These are phyloP conservation scores for Paraphysoderma sedebokerense DNA, from an alignment of 371 early-diverging fungal genomes.

Conservation along the genomic window DNA sequence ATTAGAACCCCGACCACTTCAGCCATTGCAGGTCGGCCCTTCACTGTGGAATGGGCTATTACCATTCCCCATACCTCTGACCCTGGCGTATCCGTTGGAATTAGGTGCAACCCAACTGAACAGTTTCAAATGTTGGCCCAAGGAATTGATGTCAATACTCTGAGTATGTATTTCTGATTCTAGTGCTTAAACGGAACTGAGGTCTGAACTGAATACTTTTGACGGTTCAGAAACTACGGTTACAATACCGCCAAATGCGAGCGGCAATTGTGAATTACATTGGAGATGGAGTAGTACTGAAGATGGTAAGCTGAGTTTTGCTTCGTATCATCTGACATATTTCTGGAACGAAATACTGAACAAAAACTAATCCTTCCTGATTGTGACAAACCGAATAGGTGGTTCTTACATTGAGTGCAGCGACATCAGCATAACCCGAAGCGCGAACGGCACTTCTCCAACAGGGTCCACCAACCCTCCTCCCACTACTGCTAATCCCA, in stretches of 20 bases:
- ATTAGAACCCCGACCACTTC: not conserved
- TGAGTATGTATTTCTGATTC: not conserved
- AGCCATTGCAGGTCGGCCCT: not conserved
- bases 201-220: too few species aligned
- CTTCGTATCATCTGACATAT: too few species aligned
- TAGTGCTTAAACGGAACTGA: too few species aligned
- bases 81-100: not conserved
- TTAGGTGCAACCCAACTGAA: not conserved
- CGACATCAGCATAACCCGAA: too few species aligned
- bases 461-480: too few species aligned
- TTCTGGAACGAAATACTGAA: too few species aligned
- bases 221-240: not conserved
- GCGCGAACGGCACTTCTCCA: too few species aligned
- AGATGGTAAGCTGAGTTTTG: too few species aligned
- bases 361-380: too few species aligned
- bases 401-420: too few species aligned
- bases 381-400: too few species aligned
- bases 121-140: not conserved
- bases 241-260: not conserved
- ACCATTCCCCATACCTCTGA: not conserved
- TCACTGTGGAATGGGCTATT: not conserved
- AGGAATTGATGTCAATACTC: not conserved
- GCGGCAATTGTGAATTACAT: not conserved
- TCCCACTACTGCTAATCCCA: too few species aligned
- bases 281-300: not conserved